Conservation (phyloP, 116 monocot species). For the Dioscorea cayenensis region DNA sequence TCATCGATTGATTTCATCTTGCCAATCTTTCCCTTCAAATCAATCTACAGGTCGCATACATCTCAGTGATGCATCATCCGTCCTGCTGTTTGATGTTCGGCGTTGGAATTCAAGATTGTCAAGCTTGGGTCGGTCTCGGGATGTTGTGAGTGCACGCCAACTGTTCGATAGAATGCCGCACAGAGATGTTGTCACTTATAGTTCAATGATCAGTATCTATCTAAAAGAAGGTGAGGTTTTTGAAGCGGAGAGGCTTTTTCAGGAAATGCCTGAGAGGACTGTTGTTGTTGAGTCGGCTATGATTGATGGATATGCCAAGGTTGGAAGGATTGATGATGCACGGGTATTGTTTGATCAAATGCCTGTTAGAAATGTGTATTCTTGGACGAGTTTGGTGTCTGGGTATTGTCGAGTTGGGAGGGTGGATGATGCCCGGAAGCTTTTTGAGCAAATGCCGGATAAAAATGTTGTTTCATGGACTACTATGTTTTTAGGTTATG, state of each 20-base stretch:
- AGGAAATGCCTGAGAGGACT: conserved; percentile 16
- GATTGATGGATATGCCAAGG: conserved; percentile 35
- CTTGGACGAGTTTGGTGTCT: conserved; percentile 41
- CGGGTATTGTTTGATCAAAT: conserved; percentile 26
- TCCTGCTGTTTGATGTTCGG: no score
- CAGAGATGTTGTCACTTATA: conserved; percentile 23
- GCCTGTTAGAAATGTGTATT: conserved; percentile 25
- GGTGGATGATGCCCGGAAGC: conserved; percentile 11
- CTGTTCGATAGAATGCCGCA: conserved; percentile 38
- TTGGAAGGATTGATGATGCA: conserved; percentile 22
- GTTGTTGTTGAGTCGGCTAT: conserved; percentile 31
- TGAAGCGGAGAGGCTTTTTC: conserved; percentile 20
- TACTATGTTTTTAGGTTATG: conserved; percentile 39
- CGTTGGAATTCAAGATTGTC: conserved; percentile 10
- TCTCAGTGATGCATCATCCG: no score
- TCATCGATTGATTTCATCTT: no score
- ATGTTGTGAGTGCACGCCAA: conserved; percentile 11
- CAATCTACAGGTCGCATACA: no score
- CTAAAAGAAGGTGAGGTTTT: conserved; percentile 23
- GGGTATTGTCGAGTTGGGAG: conserved; percentile 22
- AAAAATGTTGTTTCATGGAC: conserved; percentile 43
- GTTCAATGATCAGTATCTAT: conserved; percentile 32
- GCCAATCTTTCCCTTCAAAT: no score
- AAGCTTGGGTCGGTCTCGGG: conserved; percentile 6
- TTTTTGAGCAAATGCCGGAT: conserved; percentile 44